Percentiles rank a stretch among this genome's conserved stretches.
Conservation (phyloP, 1,284 basidiomycete species). For the Leucoagaricus sp. region DNA sequence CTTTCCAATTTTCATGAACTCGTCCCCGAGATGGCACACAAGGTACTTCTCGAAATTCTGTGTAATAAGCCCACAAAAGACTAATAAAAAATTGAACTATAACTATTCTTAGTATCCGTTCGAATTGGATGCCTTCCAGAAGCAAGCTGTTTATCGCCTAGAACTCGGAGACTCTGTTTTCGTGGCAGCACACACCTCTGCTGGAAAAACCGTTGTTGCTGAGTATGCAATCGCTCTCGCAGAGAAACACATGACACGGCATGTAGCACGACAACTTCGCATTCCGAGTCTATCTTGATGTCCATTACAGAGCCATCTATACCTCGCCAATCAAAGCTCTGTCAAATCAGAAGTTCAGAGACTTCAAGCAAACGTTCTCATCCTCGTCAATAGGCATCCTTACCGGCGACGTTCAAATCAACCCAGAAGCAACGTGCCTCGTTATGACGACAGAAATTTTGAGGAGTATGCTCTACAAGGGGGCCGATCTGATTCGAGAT, state of each 20-base stretch:
- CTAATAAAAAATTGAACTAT: conserved; percentile 1
- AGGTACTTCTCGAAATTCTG: conserved; percentile 47
- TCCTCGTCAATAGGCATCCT: conserved; percentile 93
- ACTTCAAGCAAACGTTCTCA: conserved; percentile 97
- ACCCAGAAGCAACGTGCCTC: conserved; percentile 95
- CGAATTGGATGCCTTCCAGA: conserved; percentile 71
- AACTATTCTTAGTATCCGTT: conserved; percentile 36
- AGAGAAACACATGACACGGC: conserved; percentile 98
- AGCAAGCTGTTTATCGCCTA: conserved; percentile 97
- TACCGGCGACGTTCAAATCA: conserved; percentile 99
- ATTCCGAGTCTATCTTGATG: conserved; percentile 5
- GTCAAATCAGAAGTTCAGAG: conserved; percentile 98
- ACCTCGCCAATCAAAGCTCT: conserved; percentile 99
- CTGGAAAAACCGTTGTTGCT: conserved; percentile 99
- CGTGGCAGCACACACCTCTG: conserved; percentile 98
- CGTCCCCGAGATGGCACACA: conserved; percentile 89
- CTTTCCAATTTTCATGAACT: conserved; percentile 88
- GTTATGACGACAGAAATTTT: conserved; percentile 99
- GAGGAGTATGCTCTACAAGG: conserved; percentile 98
- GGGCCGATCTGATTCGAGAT: conserved; percentile 97
- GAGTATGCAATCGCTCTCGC: conserved; percentile 98
- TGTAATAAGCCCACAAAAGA: too few relatives aligned
- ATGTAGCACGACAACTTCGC: conserved; percentile 21
- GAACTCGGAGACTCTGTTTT: conserved; percentile 99
- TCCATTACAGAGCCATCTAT: conserved; percentile 82